Evolutionary conservation across 371 early-diverging fungal species (phyloP).

Genomic region (Rhizopus delemar): DNA sequence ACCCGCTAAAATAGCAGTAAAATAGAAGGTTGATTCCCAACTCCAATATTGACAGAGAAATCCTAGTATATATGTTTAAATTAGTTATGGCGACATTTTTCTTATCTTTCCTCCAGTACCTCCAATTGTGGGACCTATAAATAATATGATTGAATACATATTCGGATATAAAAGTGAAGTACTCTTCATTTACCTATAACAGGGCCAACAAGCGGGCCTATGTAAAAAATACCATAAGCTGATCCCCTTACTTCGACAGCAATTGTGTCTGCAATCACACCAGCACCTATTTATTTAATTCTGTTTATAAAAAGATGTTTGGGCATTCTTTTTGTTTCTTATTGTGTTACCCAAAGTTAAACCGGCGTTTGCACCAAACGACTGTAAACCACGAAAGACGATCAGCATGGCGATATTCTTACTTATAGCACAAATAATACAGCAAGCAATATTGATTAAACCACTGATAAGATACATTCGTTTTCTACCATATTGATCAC

Average conservation of each 20-base stretch:
- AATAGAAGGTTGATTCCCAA: slow-evolving; percentile 69
- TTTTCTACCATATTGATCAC: slow-evolving; percentile 61
- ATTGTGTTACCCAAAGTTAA: slow-evolving; percentile 38
- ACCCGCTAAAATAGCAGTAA: slow-evolving; percentile 53
- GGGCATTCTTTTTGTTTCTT: neutral
- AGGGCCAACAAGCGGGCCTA: slow-evolving; percentile 41
- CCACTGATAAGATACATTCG: slow-evolving; percentile 62
- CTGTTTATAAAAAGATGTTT: neutral
- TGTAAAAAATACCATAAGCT: slow-evolving; percentile 38
- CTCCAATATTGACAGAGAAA: slow-evolving; percentile 58
- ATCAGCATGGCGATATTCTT: slow-evolving; percentile 52
- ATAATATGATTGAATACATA: slow-evolving; percentile 27
- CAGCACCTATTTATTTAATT: slow-evolving; percentile 17
- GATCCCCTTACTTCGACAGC: slow-evolving; percentile 24
- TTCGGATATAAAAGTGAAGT: slow-evolving; percentile 24
- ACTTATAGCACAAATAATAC: slow-evolving; percentile 62
- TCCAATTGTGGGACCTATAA: slow-evolving; percentile 64
- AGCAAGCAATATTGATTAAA: slow-evolving; percentile 55
- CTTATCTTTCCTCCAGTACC: neutral
- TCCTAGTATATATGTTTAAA: slow-evolving; percentile 3
- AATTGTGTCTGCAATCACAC: slow-evolving; percentile 39
- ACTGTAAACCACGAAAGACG: slow-evolving; percentile 66
- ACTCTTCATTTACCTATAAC: slow-evolving; percentile 20
- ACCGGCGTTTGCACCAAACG: slow-evolving; percentile 65
- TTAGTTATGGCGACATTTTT: neutral